Percentiles rank a stretch among this genome's conserved stretches.
Conservation (phyloP, 139 green algal genomes). For the Chlamydomonas sphaeroides region DNA sequence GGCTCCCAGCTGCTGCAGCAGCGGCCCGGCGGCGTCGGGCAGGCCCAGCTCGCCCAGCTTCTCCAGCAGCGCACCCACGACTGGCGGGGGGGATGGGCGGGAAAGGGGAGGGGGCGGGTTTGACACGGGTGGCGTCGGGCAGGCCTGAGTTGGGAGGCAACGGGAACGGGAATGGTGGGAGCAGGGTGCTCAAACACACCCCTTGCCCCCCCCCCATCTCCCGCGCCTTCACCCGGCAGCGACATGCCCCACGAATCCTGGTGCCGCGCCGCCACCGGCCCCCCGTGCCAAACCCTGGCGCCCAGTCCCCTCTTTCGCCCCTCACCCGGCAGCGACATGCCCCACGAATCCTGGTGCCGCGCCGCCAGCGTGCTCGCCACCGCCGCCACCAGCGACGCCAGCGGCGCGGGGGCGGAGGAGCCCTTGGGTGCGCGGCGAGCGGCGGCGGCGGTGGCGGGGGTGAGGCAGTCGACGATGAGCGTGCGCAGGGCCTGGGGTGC, state of each 20-base stretch:
- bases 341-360: conserved; percentile 80
- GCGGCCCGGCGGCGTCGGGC: conserved; percentile 48
- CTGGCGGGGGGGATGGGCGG: conserved; percentile 45
- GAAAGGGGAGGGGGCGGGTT: too few relatives aligned
- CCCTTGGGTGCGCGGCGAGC: conserved; percentile 15
- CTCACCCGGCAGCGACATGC: conserved; percentile 72
- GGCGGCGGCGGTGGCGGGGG: conserved; percentile 42
- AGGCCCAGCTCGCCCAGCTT: conserved; percentile 53
- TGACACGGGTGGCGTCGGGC: too few relatives aligned
- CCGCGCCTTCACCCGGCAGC: conserved; percentile 72
- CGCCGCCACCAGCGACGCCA: conserved; percentile 69
- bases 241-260: conserved; percentile 77
- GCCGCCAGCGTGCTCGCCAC: conserved; percentile 73
- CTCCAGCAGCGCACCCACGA: conserved; percentile 62
- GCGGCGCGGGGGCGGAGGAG: conserved; percentile 20
- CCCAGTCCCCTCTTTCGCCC: too few relatives aligned
- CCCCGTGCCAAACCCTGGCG: too few relatives aligned
- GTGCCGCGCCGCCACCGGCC: conserved; percentile 74
- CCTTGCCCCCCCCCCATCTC: too few relatives aligned
- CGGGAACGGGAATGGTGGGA: too few relatives aligned
- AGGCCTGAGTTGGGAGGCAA: too few relatives aligned
- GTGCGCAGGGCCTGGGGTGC: conserved; percentile 56
- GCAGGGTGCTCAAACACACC: too few relatives aligned
- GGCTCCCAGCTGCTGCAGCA: conserved; percentile 63
- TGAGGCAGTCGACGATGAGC: conserved; percentile 63